Conservation (phyloP, 2,329 filamentous ascomycete species). For the Exophiala alcalophila region DNA sequence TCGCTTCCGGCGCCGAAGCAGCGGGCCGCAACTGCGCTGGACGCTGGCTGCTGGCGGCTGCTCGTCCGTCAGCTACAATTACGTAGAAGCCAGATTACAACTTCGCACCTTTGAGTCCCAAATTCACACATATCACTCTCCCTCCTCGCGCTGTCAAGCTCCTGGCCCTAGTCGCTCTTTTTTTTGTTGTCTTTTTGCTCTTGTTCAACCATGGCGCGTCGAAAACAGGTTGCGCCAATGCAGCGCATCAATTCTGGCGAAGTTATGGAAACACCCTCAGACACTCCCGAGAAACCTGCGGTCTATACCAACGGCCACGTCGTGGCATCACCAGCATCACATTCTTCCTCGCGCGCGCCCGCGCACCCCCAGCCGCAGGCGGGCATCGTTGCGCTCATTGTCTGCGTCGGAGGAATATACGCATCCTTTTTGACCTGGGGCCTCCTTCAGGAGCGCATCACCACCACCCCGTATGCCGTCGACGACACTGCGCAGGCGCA, state of each 20-base stretch:
- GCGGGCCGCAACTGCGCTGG: too few species aligned
- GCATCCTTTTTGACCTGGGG: conserved; percentile 96
- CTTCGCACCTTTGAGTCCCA: too few species aligned
- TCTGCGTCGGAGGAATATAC: conserved; percentile 94
- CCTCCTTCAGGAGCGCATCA: conserved; percentile 94
- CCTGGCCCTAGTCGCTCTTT: conserved; percentile 17
- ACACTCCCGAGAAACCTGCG: conserved; percentile 33
- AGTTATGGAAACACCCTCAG: conserved; percentile 48
- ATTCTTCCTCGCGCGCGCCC: background rate
- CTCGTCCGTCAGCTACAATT: too few species aligned
- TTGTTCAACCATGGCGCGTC: conserved; percentile 60
- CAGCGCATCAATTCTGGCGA: conserved; percentile 66
- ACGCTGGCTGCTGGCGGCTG: too few species aligned
- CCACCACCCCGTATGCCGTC: conserved; percentile 73
- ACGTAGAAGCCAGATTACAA: background rate
- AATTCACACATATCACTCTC: background rate
- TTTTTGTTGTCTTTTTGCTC: background rate
- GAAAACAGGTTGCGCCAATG: conserved; percentile 64
- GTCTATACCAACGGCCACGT: conserved; percentile 36
- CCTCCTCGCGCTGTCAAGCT: background rate
- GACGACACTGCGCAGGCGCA: conserved; percentile 44
- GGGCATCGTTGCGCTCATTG: conserved; percentile 70
- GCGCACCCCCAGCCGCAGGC: background rate
- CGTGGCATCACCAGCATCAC: too few species aligned
- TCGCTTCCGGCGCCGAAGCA: too few species aligned